phyloP scores from a whole-genome alignment of 148 eudicot species.

The Heliosperma pusillum region DNA sequence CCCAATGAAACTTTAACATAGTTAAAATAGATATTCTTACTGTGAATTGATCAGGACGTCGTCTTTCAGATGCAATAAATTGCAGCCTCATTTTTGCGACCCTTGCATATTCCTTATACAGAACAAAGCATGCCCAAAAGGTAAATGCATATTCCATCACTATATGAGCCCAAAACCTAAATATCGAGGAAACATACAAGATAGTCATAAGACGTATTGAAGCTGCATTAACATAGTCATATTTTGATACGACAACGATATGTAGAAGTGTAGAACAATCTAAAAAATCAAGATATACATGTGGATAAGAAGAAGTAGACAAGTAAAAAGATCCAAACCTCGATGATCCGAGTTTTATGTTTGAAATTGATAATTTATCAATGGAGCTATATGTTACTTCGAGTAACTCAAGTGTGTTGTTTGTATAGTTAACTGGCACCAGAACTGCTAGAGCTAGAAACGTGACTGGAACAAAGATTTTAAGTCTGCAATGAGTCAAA shows the following conservation, averaged over 20 bases:
- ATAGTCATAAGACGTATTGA: not conserved
- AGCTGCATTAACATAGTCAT: not conserved
- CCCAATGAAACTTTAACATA: too few species aligned
- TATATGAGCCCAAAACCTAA: conserved; percentile 88
- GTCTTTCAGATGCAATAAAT: conserved; percentile 72
- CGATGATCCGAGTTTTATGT: conserved; percentile 55
- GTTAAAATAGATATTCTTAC: conserved; percentile 39
- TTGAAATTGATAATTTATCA: conserved; percentile 88
- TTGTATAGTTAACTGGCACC: conserved; percentile 81
- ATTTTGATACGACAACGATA: not conserved
- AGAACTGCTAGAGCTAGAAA: conserved; percentile 52
- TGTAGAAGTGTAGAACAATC: not conserved
- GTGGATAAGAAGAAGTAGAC: not conserved
- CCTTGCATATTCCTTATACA: conserved; percentile 65
- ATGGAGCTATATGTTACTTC: conserved; percentile 51
- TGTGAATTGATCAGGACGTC: conserved; percentile 93
- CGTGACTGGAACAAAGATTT: conserved; percentile 82
- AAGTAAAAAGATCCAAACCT: conserved; percentile 42
- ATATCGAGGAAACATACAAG: not conserved
- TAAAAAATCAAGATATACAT: not conserved
- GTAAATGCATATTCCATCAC: conserved; percentile 75
- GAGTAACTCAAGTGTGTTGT: conserved; percentile 37
- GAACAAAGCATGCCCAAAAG: conserved; percentile 75
- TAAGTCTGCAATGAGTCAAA: conserved; percentile 52
- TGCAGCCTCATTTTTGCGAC: conserved; percentile 75